Conservation (phyloP, 2,329 filamentous ascomycete species). For the Lachnellula subtilissima region DNA sequence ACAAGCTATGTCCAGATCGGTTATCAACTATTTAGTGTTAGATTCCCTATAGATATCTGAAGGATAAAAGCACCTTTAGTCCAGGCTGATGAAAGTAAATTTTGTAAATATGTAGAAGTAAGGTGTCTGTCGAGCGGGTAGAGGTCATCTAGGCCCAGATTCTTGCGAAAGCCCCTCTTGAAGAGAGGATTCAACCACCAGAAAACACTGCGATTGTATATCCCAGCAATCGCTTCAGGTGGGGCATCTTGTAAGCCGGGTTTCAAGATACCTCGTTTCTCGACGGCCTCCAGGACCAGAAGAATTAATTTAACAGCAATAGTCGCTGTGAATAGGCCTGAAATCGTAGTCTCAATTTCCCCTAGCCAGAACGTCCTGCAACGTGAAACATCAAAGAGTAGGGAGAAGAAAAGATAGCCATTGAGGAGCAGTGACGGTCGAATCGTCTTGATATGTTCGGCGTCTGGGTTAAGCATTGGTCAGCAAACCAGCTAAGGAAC, state of each 20-base stretch:
- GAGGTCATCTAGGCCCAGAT: slow-evolving; percentile 27
- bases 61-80: neutral
- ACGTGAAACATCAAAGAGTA: neutral
- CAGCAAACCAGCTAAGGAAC: neutral
- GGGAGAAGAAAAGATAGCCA: neutral
- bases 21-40: neutral
- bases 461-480: neutral
- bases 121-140: slow-evolving; percentile 11
- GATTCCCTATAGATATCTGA: neutral
- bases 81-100: slow-evolving; percentile 2
- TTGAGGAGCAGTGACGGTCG: slow-evolving; percentile 1
- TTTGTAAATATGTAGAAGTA: neutral
- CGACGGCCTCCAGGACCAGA: slow-evolving; percentile 11
- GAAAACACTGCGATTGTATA: slow-evolving; percentile 31
- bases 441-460: neutral
- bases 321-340: slow-evolving; percentile 1
- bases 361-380: neutral
- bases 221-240: slow-evolving; percentile 28
- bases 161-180: slow-evolving; percentile 22
- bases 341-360: neutral
- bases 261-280: slow-evolving; percentile 10
- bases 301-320: slow-evolving; percentile 7
- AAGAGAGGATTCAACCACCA: slow-evolving; percentile 34
- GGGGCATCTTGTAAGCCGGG: neutral
- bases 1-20: neutral